Percentiles rank a stretch among this genome's conserved stretches.
Evolutionary conservation across 1,284 basidiomycete genomes (phyloP).

Genomic region (Megacollybia platyphylla): DNA sequence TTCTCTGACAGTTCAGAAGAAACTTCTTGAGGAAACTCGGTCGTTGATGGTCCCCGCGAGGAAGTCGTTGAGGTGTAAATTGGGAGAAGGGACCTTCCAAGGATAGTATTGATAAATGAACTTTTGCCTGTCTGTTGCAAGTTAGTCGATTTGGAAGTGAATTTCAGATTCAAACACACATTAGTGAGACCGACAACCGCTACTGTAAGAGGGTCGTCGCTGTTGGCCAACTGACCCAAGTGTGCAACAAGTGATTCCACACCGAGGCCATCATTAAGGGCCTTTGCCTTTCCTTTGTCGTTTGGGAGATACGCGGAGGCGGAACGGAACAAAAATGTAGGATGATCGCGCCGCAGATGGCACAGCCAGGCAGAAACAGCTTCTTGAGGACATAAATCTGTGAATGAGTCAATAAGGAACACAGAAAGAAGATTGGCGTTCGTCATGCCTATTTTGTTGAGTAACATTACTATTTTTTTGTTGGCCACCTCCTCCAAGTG

Average conservation of each 20-base stretch:
- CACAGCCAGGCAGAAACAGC: conserved; percentile 68
- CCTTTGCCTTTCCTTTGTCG: conserved; percentile 35
- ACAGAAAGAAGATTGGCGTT: neutral
- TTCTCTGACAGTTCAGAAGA: conserved; percentile 28
- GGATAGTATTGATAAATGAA: conserved; percentile 67
- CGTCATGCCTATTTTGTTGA: conserved; percentile 80
- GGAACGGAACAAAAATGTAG: conserved; percentile 75
- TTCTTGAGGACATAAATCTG: conserved; percentile 80
- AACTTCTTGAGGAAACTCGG: conserved; percentile 55
- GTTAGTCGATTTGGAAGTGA: neutral
- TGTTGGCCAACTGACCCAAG: conserved; percentile 30
- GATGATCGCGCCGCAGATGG: conserved; percentile 55
- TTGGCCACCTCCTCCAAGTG: conserved; percentile 50
- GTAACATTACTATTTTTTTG: conserved; percentile 47
- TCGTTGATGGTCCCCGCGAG: conserved; percentile 56
- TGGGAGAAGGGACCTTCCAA: conserved; percentile 36
- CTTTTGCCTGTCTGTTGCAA: conserved; percentile 64
- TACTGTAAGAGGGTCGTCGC: conserved; percentile 38
- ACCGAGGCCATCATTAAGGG: conserved; percentile 45
- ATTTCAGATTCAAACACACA: conserved; percentile 23
- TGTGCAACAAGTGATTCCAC: conserved; percentile 31
- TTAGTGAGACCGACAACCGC: conserved; percentile 71
- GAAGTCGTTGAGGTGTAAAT: conserved; percentile 51
- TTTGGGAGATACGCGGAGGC: conserved; percentile 54
- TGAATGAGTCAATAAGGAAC: conserved; percentile 6